These are phyloP conservation scores for Theileria equi DNA, from an alignment of 169 alveolate species.

Conservation along the genomic window DNA sequence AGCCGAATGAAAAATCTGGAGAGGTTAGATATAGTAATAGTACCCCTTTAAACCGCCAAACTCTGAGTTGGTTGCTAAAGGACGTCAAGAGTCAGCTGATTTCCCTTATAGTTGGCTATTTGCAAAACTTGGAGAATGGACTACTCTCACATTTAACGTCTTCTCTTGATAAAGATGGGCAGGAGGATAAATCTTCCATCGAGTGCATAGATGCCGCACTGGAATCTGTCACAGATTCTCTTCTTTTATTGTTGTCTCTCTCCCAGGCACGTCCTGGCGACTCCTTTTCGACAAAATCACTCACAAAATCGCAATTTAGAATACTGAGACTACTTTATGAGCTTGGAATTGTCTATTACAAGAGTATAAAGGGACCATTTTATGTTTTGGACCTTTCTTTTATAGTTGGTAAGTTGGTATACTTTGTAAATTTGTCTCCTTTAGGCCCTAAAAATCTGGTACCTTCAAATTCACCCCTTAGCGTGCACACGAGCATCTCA, in stretches of 20 bases:
- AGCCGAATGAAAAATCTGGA: slow-evolving; percentile 8
- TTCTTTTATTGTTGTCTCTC: slow-evolving; percentile 67
- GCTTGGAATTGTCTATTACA: slow-evolving; percentile 69
- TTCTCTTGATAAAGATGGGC: not conserved
- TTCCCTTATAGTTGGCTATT: slow-evolving; percentile 73
- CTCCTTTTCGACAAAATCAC: slow-evolving; percentile 50
- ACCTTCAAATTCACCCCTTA: not conserved
- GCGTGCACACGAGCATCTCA: not conserved
- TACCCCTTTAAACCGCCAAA: slow-evolving; percentile 72
- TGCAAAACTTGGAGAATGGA: slow-evolving; percentile 68
- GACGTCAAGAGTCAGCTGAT: slow-evolving; percentile 73
- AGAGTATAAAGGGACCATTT: slow-evolving; percentile 40
- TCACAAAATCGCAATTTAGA: slow-evolving; percentile 76
- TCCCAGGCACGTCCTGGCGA: slow-evolving; percentile 76
- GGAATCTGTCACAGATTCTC: slow-evolving; percentile 61
- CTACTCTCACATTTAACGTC: slow-evolving; percentile 9
- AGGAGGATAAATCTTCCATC: slow-evolving; percentile 19
- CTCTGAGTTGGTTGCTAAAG: slow-evolving; percentile 79
- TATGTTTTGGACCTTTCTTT: slow-evolving; percentile 61
- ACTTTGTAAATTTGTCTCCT: not conserved
- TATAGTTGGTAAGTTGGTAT: slow-evolving; percentile 27
- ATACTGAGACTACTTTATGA: slow-evolving; percentile 68
- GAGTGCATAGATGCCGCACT: slow-evolving; percentile 48
- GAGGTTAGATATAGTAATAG: slow-evolving; percentile 8
- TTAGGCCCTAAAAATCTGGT: not conserved